These are phyloP conservation scores for Hymenoscyphus fraxineus DNA, from an alignment of 2,329 filamentous ascomycete species.

Conservation along the genomic window DNA sequence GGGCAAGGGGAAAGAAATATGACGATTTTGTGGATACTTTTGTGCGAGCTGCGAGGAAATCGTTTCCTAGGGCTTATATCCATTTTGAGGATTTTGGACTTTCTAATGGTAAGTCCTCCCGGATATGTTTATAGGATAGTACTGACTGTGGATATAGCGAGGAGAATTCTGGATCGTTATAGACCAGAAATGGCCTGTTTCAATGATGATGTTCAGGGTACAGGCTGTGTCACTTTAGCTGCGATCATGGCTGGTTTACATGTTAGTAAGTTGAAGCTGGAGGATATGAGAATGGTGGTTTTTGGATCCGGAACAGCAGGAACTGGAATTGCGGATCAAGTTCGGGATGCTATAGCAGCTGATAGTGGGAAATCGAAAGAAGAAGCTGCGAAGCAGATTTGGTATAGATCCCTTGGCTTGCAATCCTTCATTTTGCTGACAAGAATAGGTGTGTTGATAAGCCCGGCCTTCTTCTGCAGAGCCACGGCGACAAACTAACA, in stretches of 20 bases:
- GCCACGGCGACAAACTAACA: slow-evolving; percentile 57
- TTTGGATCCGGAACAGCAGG: slow-evolving; percentile 82
- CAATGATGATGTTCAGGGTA: slow-evolving; percentile 89
- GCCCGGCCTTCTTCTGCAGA: slow-evolving; percentile 67
- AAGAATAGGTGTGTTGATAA: slow-evolving; percentile 70
- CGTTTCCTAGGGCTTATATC: slow-evolving; percentile 76
- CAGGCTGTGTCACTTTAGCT: slow-evolving; percentile 80
- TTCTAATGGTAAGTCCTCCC: slow-evolving; percentile 51
- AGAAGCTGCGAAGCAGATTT: slow-evolving; percentile 78
- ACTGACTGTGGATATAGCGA: slow-evolving; percentile 37
- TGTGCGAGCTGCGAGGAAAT: slow-evolving; percentile 60
- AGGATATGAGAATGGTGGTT: slow-evolving; percentile 67
- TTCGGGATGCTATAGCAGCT: slow-evolving; percentile 72
- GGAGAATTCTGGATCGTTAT: slow-evolving; percentile 73
- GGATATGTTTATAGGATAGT: background rate
- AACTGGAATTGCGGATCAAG: slow-evolving; percentile 80
- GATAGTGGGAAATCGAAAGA: slow-evolving; percentile 63
- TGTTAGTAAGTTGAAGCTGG: slow-evolving; percentile 61
- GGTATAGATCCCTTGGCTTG: slow-evolving; percentile 44
- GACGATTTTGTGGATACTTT: slow-evolving; percentile 75
- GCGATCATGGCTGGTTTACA: slow-evolving; percentile 74
- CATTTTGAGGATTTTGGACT: slow-evolving; percentile 90
- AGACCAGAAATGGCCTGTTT: slow-evolving; percentile 74
- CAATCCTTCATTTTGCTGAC: background rate
- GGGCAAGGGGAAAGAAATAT: slow-evolving; percentile 68